These are phyloP conservation scores for Tylopilus orsonianus DNA, from an alignment of 1,284 basidiomycete species.

Conservation along the genomic window DNA sequence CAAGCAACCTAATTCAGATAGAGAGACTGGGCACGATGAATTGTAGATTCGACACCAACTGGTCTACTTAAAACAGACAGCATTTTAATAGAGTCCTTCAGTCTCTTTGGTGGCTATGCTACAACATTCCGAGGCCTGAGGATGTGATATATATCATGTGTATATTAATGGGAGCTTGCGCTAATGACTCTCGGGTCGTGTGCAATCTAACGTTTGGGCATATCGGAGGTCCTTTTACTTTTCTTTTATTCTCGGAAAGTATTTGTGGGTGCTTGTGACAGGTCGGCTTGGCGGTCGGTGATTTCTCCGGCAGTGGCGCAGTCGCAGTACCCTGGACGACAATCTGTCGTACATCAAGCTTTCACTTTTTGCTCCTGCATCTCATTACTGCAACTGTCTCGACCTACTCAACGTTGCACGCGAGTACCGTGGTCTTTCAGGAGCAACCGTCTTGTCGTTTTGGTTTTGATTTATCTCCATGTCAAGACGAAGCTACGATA, in stretches of 20 bases:
- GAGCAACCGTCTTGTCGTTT: constrained; percentile 5
- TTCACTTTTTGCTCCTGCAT: not conserved
- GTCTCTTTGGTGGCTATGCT: too few species aligned
- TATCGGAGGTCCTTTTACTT: too few species aligned
- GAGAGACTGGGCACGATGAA: constrained; percentile 29
- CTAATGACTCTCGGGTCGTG: too few species aligned
- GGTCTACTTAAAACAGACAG: constrained; percentile 14
- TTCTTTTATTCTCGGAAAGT: too few species aligned
- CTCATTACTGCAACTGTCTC: not conserved
- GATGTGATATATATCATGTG: too few species aligned
- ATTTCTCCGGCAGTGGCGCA: too few species aligned
- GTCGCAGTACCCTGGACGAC: not conserved
- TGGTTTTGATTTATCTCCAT: constrained; percentile 32
- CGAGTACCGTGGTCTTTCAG: constrained; percentile 6
- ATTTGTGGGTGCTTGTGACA: constrained; percentile 33
- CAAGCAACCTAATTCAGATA: constrained; percentile 15
- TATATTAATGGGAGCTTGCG: too few species aligned
- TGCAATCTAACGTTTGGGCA: too few species aligned
- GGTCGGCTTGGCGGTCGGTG: constrained; percentile 1
- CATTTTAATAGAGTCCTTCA: not conserved
- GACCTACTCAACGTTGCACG: constrained; percentile 1
- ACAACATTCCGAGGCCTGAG: too few species aligned
- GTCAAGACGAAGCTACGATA: constrained; percentile 71
- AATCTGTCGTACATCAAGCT: constrained; percentile 1
- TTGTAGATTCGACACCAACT: constrained; percentile 23